Base-by-base conservation (phyloP, 192 early-diverging fungal species). In the Fimicolochytrium jonesii region DNA sequence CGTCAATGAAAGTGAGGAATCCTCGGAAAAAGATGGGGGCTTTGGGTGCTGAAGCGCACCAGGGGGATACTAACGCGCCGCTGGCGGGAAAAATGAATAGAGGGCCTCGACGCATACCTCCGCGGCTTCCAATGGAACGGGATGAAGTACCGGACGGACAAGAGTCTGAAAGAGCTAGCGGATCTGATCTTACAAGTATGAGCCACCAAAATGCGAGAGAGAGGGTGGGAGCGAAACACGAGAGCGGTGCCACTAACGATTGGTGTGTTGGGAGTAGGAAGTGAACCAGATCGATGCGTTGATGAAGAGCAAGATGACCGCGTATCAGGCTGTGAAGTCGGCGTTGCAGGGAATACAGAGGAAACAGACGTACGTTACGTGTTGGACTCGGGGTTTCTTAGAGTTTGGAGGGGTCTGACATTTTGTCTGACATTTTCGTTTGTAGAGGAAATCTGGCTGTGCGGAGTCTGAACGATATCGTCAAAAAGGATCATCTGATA, bases 81-180 rank as follows among this genome's bases (percentile, higher is more conserved):
- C n/a, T n/a, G n/a, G n/a, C n/a, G n/a, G n/a, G n/a, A n/a, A n/a
- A n/a, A n/a, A n/a, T n/a, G 15, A 51, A 53, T 64, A 94, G 92
- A 93, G 79, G 70, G 83, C 49, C 82, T 96, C 33, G 94, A 93
- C 71, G 77, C 89, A 43, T 99, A 90, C 59, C 72, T 98, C 15
- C 82, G 84, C 56, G 76, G 81, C 23, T 98, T 98, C 67, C 78
- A 88, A 57, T 99, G 97, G 97, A 92, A 98, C 70, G 90, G 87
- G 17, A 88, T 95, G 85, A 97, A 96, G 75, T 99, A 94, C 72
- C 79, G 97, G 42, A 86, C 87, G 1, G 97, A 99, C 74, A 92
- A 93, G 73, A 82, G 90, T 6, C 74, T 99, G 64, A 75, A 82
- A 47, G 97, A 98, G 67, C 81, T 95, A 23, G 74, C 88, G 0